Conservation (phyloP, 2,329 filamentous ascomycete species). For the Alternaria ethzedia region DNA sequence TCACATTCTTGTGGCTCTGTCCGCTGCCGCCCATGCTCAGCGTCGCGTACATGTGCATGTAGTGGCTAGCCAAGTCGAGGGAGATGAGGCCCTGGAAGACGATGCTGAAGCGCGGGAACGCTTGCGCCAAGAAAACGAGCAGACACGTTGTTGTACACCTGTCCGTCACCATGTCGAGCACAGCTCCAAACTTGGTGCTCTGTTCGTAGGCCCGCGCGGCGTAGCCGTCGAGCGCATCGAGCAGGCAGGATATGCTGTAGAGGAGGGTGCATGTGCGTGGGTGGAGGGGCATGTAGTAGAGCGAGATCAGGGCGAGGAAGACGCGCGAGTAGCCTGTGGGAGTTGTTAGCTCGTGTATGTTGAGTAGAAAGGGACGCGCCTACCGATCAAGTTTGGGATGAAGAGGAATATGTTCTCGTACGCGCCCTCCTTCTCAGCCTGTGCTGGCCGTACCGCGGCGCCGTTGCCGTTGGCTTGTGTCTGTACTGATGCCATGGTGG, state of each 20-base stretch:
- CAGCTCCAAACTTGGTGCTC: conserved; percentile 92
- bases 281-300: conserved; percentile 99
- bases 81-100: conserved; percentile 93
- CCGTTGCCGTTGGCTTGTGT: conserved; percentile 41
- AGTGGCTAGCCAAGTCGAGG: conserved; percentile 93
- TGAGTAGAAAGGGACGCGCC: conserved; percentile 6
- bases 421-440: conserved; percentile 33
- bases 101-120: conserved; percentile 92
- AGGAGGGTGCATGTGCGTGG: conserved; percentile 91
- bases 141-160: conserved; percentile 95
- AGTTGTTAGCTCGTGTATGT: conserved; percentile 15
- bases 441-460: conserved; percentile 27
- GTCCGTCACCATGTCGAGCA: conserved; percentile 99
- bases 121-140: conserved; percentile 91
- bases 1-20: conserved; percentile 90
- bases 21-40: conserved; percentile 82
- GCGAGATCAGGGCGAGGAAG: conserved; percentile 76
- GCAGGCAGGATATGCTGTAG: conserved; percentile 91
- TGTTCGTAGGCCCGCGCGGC: conserved; percentile 89
- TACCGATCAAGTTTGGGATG: conserved; percentile 60
- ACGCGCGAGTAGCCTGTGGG: conserved; percentile 57
- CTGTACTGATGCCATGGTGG: conserved; percentile 37
- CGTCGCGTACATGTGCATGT: conserved; percentile 99
- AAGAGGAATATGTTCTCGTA: conserved; percentile 63
- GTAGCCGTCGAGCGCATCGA: conserved; percentile 93